Base-by-base conservation (phyloP, 495 filamentous ascomycete genomes). In the Daldinia caldariorum region DNA sequence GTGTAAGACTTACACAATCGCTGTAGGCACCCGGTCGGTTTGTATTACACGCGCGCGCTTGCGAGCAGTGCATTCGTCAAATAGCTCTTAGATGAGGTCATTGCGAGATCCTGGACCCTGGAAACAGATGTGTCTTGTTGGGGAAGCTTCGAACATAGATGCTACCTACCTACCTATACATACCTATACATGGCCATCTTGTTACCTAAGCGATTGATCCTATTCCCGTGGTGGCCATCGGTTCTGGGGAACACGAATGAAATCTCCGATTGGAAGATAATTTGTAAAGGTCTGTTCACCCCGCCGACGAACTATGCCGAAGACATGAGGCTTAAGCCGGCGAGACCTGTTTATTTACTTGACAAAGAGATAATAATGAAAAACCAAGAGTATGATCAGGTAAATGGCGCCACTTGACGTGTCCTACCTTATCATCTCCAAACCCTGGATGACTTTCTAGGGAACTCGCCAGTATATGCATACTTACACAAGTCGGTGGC, bases 181-280 rank as follows among this genome's bases (percentile, higher is more conserved):
- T n/a, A n/a, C n/a, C n/a, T n/a, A 58, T 62, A 53, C 34, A 59
- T 43, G 37, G 32, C 34, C 26, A 55, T 32, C 22, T 53, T 53
- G 61, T 71, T 71, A 67, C 34, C 59, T 72, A 72, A 72, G 69
- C 59, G 38, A 56, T 31, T 63, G 47, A 54, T 51, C 60, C 53
- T 37, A 41, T 57, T 62, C 43, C 50, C 26, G 31, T 12, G 4
- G 32, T 55, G 14, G 35, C 37, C 10, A 38, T 61, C 37, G 16
- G 58, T 20, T 63, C 65, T 38, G 47, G 32, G 58, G 56, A 66
- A 66, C 16, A 49, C 20, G 18, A 55, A 55, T 54, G 56, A 69
- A 72, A 61, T 72, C 51, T 72, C 70, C 70, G 65, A 72, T 72
- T 69, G 70, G 70, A 22, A 69, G 51, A 31, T 55, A n/a, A 39